Percentiles rank a stretch among this genome's conserved stretches.
phyloP scores from a whole-genome alignment of 495 filamentous ascomycete species.

The Hypoxylon lienhwacheense region DNA sequence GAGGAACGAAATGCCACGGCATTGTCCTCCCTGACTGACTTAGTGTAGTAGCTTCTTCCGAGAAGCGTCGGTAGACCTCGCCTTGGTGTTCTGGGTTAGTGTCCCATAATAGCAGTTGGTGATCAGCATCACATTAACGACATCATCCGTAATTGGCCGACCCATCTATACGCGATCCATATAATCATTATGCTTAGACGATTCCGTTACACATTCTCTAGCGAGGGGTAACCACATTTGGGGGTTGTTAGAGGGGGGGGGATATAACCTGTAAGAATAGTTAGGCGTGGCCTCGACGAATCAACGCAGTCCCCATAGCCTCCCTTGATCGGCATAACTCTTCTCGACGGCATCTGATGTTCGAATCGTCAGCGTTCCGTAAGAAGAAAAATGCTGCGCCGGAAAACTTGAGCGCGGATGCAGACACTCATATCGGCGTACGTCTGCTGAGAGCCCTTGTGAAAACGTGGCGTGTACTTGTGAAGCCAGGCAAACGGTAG shows the following conservation, averaged over 20 bases:
- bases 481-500: conserved; percentile 19
- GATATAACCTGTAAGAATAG: not conserved
- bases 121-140: conserved; percentile 12
- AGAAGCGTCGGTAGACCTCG: conserved; percentile 1
- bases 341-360: conserved; percentile 18
- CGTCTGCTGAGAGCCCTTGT: conserved; percentile 23
- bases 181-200: conserved; percentile 18
- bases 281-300: conserved; percentile 2
- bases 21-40: not conserved
- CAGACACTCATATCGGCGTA: conserved; percentile 8
- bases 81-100: conserved; percentile 8
- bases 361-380: conserved; percentile 29
- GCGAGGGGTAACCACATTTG: conserved; percentile 9
- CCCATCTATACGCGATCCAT: conserved; percentile 13
- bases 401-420: conserved; percentile 1
- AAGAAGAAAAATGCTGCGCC: conserved; percentile 15
- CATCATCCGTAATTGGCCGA: conserved; percentile 4
- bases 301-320: conserved; percentile 8
- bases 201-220: conserved; percentile 15
- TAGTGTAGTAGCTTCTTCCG: not conserved
- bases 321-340: conserved; percentile 29
- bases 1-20: conserved; percentile 1
- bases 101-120: conserved; percentile 14
- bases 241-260: not conserved
- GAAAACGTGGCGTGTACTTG: conserved; percentile 17